Percentiles rank a stretch among this genome's conserved stretches.
phyloP scores from a whole-genome alignment of 164 flowering plant species.

The Aristolochia californica region DNA sequence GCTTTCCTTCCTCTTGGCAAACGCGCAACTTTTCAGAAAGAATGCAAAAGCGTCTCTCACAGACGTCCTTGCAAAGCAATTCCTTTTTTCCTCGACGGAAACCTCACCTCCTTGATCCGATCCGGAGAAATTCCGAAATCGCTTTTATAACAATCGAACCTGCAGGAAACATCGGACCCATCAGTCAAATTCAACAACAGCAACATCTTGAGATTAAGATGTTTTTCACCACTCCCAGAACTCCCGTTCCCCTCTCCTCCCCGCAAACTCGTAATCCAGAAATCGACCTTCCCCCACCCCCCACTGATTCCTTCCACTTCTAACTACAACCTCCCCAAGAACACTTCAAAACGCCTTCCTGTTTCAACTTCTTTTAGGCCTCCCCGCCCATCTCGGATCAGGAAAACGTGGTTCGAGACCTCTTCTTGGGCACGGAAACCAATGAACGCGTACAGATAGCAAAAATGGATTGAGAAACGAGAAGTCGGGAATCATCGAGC shows the following conservation, averaged over 20 bases:
- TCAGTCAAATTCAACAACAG: neutral
- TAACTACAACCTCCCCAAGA: too few relatives aligned
- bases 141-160: constrained; percentile 9
- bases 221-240: too few relatives aligned
- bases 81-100: neutral
- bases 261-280: too few relatives aligned
- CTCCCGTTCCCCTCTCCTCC: too few relatives aligned
- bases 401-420: constrained; percentile 1
- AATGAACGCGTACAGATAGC: neutral
- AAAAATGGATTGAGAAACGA: too few relatives aligned
- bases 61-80: constrained; percentile 4
- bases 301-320: too few relatives aligned
- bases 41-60: neutral
- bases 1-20: too few relatives aligned
- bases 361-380: too few relatives aligned
- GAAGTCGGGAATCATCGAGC: too few relatives aligned
- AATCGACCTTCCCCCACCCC: too few relatives aligned
- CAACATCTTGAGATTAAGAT: neutral
- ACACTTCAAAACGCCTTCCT: too few relatives aligned
- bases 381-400: constrained; percentile 2
- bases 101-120: constrained; percentile 6
- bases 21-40: neutral
- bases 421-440: neutral
- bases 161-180: constrained; percentile 10
- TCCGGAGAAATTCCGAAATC: constrained; percentile 4